Conservation (phyloP, 1,139 yeast species). For the Lodderomyces beijingensis region DNA sequence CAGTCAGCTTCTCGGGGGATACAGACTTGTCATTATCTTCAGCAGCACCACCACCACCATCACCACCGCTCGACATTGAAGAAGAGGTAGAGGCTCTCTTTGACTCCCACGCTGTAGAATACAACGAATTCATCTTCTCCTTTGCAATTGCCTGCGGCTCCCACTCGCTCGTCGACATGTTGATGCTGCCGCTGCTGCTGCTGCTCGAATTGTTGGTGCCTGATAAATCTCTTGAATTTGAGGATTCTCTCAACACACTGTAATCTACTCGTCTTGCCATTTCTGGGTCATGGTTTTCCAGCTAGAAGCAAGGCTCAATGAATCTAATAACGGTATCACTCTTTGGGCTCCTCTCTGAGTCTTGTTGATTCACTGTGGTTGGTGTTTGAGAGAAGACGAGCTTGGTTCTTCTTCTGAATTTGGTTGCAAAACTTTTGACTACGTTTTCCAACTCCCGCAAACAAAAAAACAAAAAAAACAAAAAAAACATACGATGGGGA, state of each 20-base stretch:
- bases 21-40: background rate
- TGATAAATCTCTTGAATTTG: background rate
- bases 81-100: constrained; percentile 7
- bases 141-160: constrained; percentile 4
- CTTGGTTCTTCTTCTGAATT: no score
- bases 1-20: background rate
- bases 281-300: no score
- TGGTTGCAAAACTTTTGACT: no score
- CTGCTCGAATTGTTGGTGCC: constrained; percentile 6
- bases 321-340: no score
- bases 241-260: background rate
- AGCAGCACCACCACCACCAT: background rate
- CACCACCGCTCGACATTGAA: constrained; percentile 2
- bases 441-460: no score
- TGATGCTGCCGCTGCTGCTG: constrained; percentile 8
- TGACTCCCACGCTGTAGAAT: constrained; percentile 9
- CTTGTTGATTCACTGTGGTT: no score
- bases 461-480: no score
- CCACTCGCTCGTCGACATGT: constrained; percentile 4
- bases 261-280: background rate
- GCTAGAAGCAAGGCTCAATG: no score
- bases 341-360: no score
- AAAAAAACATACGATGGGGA: no score
- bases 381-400: no score
- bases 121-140: constrained; percentile 11